Percentiles rank a stretch among this genome's conserved stretches.
phyloP scores from a whole-genome alignment of 371 early-diverging fungal genomes.

The Lichtheimia ramosa region DNA sequence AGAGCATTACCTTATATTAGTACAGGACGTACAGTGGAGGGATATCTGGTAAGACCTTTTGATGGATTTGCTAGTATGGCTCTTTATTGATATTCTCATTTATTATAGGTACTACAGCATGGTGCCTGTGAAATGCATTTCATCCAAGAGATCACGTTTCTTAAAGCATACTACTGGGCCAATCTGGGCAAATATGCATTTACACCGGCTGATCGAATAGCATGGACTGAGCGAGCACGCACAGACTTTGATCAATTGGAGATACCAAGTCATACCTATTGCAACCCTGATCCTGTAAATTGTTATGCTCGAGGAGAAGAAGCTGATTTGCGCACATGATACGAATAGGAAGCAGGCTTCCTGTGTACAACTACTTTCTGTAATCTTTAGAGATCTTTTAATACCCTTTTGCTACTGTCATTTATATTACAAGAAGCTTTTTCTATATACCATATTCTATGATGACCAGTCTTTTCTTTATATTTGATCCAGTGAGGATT shows the following conservation, averaged over 20 bases:
- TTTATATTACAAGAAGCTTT: too few relatives aligned
- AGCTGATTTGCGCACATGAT: constrained; percentile 9
- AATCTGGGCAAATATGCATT: constrained; percentile 41
- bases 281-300: constrained; percentile 23
- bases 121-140: constrained; percentile 38
- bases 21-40: constrained; percentile 37
- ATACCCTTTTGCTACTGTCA: too few relatives aligned
- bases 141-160: constrained; percentile 36
- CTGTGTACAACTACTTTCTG: too few relatives aligned
- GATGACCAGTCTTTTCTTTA: too few relatives aligned
- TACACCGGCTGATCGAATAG: constrained; percentile 29
- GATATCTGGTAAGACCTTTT: constrained; percentile 24
- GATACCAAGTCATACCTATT: constrained; percentile 32
- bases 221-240: constrained; percentile 31
- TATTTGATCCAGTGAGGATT: too few relatives aligned
- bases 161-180: constrained; percentile 38
- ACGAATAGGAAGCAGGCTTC: too few relatives aligned
- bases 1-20: constrained; percentile 37
- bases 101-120: constrained; percentile 26
- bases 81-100: background rate
- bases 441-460: too few relatives aligned
- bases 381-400: too few relatives aligned
- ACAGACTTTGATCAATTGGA: constrained; percentile 24
- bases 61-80: too few relatives aligned
- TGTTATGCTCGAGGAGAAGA: constrained; percentile 6